Base-by-base conservation (phyloP, 2,329 filamentous ascomycete species). In the Venturia effusa region DNA sequence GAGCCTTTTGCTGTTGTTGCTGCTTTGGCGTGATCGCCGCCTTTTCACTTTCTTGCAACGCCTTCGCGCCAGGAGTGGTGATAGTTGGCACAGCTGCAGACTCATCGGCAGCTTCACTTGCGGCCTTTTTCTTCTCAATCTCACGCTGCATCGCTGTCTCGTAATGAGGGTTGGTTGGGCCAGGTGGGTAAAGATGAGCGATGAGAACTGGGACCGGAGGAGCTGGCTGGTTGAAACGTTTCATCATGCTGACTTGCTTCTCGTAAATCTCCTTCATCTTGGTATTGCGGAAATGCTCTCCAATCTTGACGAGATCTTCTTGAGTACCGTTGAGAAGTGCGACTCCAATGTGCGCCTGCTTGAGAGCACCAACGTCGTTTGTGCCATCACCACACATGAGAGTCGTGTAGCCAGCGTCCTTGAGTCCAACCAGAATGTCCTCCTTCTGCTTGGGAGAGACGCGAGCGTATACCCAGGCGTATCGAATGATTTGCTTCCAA, bases 251-350 rank as follows among this genome's bases (percentile, higher is more conserved):
- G 64, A 89, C 84, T 75, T 99, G 94, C 81, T 99, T 97, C 79
- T 97, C 91, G 74, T 99, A 99, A 68, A 99, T 85, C 68, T 97
- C 92, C 82, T 97, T 97, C 90, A 99, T 95, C 82, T 92, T 96
- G 48, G 88, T 96, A 75, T 92, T 96, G 69, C 94, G 88, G 71
- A 89, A 88, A 76, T 99, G 92, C 72, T 97, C 94, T 32, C 89
- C 88, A 70, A 99, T 99, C 74, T 88, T 92, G 64, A 87, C 88
- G 63, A 99, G 83, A 73, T 97, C 94, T 27, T 97, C 90, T 68
- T 87, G 88, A 1, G 92, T 95, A 67, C 94, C 94, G 76, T 99
- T 99, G 69, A 99, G 85, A 61, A 99, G 85, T 27, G 94, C 94
- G 67, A 99, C 90, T 76, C 94, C 94, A 67, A 99, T 92, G 73